Evolutionary conservation across 139 green algal species (phyloP).

Genomic region (Marvania coccoides): DNA sequence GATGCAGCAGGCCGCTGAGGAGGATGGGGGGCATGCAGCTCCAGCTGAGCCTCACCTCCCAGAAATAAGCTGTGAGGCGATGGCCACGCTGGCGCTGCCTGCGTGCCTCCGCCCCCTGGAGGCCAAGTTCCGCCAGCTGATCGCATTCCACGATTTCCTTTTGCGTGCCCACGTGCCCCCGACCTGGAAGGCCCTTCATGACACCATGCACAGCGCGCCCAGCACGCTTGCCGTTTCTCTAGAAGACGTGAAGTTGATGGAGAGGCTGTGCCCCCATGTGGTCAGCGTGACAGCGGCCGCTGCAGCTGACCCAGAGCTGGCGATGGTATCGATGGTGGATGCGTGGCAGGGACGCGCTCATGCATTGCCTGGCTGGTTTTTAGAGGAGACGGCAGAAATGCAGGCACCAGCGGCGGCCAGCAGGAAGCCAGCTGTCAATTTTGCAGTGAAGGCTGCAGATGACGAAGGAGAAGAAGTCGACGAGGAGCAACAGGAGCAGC

Average conservation of each 20-base stretch:
- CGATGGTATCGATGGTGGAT: not conserved
- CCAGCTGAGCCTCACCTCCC: slow-evolving; percentile 2
- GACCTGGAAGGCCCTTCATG: slow-evolving; percentile 16
- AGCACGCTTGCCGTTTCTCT: slow-evolving; percentile 15
- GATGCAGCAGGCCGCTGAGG: slow-evolving; percentile 1
- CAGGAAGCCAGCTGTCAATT: not conserved
- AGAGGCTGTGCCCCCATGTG: slow-evolving; percentile 32
- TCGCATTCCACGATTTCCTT: slow-evolving; percentile 45
- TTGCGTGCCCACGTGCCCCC: slow-evolving; percentile 36
- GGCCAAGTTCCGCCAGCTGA: slow-evolving; percentile 28
- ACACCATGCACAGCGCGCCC: not conserved
- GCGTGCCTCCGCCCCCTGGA: slow-evolving; percentile 23
- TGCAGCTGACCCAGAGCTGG: not conserved
- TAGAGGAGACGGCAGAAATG: too few relatives aligned
- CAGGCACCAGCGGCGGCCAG: not conserved
- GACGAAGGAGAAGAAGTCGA: not conserved
- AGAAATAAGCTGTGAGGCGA: not conserved
- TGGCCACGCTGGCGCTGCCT: slow-evolving; percentile 47
- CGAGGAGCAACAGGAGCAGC: not conserved
- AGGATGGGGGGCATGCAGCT: slow-evolving; percentile 2
- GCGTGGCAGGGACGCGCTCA: not conserved
- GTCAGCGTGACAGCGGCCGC: slow-evolving; percentile 9
- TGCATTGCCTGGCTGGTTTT: too few relatives aligned
- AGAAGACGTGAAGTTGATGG: slow-evolving; percentile 29
- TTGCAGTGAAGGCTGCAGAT: not conserved